Percentiles rank a stretch among this genome's conserved stretches.
Conservation (phyloP, 2,329 filamentous ascomycete species). For the Amauroascus verrucosus region DNA sequence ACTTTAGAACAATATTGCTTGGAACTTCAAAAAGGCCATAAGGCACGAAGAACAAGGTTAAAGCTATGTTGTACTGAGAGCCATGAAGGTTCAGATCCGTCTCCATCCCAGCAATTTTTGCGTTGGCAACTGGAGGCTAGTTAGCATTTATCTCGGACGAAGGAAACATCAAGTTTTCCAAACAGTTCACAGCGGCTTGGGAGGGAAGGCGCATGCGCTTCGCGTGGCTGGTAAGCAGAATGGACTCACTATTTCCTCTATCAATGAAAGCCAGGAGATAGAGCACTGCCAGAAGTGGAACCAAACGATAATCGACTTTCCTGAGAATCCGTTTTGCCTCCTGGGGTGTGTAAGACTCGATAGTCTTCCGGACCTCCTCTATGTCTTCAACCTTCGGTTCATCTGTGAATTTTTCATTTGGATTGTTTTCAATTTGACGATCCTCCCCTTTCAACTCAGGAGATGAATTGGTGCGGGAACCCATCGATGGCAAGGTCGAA, state of each 20-base stretch:
- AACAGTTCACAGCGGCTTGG: neutral
- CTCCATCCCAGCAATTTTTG: slow-evolving; percentile 26
- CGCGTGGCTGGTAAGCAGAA: neutral
- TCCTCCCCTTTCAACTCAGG: slow-evolving; percentile 1
- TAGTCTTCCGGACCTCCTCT: slow-evolving; percentile 7
- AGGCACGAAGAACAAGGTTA: slow-evolving; percentile 32
- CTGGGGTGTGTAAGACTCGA: slow-evolving; percentile 13
- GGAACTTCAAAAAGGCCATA: slow-evolving; percentile 35
- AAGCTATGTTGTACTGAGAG: slow-evolving; percentile 32
- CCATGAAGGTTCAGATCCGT: slow-evolving; percentile 25
- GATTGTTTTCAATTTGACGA: neutral
- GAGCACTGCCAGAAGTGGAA: slow-evolving; percentile 34
- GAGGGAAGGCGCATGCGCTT: neutral
- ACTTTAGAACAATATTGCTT: slow-evolving; percentile 34
- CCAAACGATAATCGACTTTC: slow-evolving; percentile 33
- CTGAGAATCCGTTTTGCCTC: slow-evolving; percentile 23
- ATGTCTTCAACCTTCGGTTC: slow-evolving; percentile 10
- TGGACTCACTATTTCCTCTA: slow-evolving; percentile 33
- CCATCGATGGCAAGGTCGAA: neutral
- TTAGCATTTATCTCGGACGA: neutral
- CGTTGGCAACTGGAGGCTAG: slow-evolving; percentile 26
- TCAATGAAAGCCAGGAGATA: slow-evolving; percentile 70
- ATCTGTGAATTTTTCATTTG: neutral
- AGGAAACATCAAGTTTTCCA: neutral
- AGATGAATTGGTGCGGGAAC: neutral